These are phyloP conservation scores for Annulohypoxylon maeteangense DNA, from an alignment of 495 filamentous ascomycete genomes.

Conservation along the genomic window DNA sequence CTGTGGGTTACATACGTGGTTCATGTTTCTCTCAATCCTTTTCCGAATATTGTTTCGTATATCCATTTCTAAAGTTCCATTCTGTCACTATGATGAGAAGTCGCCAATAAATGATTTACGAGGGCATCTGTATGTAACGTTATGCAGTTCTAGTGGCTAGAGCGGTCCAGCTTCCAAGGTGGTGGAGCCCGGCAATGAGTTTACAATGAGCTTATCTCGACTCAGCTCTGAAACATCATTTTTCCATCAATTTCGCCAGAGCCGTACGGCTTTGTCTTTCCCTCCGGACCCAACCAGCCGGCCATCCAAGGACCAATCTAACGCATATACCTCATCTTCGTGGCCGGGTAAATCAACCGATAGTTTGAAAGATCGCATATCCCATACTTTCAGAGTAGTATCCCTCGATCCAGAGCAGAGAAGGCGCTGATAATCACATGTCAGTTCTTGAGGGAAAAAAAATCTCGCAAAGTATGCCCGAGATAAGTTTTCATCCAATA, in stretches of 20 bases:
- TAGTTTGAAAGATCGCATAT: conserved; percentile 84
- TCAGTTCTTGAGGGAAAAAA: neutral
- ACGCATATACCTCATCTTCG: conserved; percentile 90
- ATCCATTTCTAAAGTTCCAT: conserved; percentile 13
- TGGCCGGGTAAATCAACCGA: conserved; percentile 90
- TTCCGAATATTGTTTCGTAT: conserved; percentile 7
- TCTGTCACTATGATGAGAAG: conserved; percentile 16
- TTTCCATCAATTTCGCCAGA: conserved; percentile 71
- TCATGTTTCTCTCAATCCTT: conserved; percentile 2
- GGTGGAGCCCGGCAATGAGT: conserved; percentile 23
- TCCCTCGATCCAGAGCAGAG: conserved; percentile 90
- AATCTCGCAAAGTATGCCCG: neutral
- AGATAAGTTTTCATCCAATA: neutral
- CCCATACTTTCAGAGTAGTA: conserved; percentile 95
- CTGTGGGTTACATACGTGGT: conserved; percentile 18
- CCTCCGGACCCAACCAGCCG: conserved; percentile 87
- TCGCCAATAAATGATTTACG: conserved; percentile 6
- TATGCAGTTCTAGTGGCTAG: conserved; percentile 18
- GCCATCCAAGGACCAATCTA: conserved; percentile 92
- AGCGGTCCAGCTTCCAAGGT: conserved; percentile 8
- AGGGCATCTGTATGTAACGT: conserved; percentile 7
- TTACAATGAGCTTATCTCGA: conserved; percentile 38
- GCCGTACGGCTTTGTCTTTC: conserved; percentile 88
- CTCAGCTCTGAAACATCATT: conserved; percentile 23
- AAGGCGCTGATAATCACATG: conserved; percentile 59